Conservation (phyloP, 306 rosid species). For the Fragaria nilgerrensis region DNA sequence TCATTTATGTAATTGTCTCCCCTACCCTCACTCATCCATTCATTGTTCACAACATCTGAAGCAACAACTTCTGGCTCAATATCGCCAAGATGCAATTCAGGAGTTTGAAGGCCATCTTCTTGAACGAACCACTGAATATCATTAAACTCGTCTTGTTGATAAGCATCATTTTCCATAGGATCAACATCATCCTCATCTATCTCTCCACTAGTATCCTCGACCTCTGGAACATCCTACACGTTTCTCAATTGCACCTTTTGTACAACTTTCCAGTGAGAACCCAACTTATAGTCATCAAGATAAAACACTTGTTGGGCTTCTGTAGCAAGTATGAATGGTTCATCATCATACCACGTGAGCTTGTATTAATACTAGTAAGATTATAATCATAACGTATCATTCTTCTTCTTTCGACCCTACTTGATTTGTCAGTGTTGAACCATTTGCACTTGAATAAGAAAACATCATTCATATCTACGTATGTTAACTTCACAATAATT, state of each 20-base stretch:
- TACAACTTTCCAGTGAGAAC: not conserved
- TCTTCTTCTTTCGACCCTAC: not conserved
- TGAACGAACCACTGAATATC: not conserved
- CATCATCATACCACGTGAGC: not conserved
- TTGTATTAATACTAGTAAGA: not conserved
- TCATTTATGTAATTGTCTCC: not conserved
- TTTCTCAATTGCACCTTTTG: not conserved
- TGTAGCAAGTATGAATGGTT: not conserved
- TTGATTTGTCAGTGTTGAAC: not conserved
- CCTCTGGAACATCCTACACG: not conserved
- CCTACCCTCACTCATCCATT: not conserved
- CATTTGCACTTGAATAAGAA: too few species aligned
- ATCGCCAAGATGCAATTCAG: not conserved
- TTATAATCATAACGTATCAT: not conserved
- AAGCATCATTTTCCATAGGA: not conserved
- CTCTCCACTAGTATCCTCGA: not conserved
- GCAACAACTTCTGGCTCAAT: not conserved
- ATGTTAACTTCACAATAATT: too few species aligned
- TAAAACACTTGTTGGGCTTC: constrained; percentile 16
- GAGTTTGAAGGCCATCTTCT: not conserved
- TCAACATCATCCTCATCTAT: not conserved
- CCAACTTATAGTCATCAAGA: not conserved
- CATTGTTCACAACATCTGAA: not conserved
- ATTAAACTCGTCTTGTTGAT: not conserved
- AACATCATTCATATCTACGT: too few species aligned